Percentiles rank a stretch among this genome's conserved stretches.
phyloP scores from a whole-genome alignment of 495 filamentous ascomycete species.

The Podospora sp. region DNA sequence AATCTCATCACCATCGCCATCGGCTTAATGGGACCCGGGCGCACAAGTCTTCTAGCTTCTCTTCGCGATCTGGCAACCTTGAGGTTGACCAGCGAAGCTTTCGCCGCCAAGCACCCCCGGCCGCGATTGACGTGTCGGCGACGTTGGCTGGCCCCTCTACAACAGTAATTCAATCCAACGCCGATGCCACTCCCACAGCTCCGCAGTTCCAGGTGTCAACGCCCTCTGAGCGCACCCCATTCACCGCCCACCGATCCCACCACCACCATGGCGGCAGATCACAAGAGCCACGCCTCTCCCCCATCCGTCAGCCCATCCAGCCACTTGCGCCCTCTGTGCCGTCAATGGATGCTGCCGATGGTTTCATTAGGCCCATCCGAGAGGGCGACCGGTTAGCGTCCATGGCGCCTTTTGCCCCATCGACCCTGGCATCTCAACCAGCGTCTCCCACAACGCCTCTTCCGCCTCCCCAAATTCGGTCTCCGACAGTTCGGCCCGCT shows the following conservation, averaged over 20 bases:
- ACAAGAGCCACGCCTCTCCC: conserved; percentile 62
- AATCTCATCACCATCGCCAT: conserved; percentile 49
- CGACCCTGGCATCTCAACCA: conserved; percentile 80
- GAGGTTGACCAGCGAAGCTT: conserved; percentile 50
- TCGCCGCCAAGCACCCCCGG: conserved; percentile 50
- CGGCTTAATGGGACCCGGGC: conserved; percentile 44
- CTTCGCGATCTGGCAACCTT: conserved; percentile 51
- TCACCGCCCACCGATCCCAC: conserved; percentile 55
- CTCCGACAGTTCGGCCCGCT: conserved; percentile 55
- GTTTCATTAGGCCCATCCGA: conserved; percentile 78
- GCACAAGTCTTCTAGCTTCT: conserved; percentile 50
- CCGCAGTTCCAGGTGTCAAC: conserved; percentile 70
- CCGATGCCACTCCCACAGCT: conserved; percentile 62
- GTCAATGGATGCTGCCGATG: conserved; percentile 73
- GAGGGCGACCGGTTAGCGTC: conserved; percentile 85
- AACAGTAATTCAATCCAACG: conserved; percentile 38
- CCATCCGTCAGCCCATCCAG: conserved; percentile 60
- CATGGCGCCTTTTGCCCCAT: conserved; percentile 73
- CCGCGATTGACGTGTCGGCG: conserved; percentile 50
- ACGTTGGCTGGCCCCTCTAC: conserved; percentile 51
- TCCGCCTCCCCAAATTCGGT: conserved; percentile 59
- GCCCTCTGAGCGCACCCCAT: conserved; percentile 72
- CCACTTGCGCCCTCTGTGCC: conserved; percentile 69
- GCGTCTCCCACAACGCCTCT: conserved; percentile 91
- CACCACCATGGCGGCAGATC: conserved; percentile 63